phyloP scores from a whole-genome alignment of 257 asterid species.

The Euphrasia confusa region DNA sequence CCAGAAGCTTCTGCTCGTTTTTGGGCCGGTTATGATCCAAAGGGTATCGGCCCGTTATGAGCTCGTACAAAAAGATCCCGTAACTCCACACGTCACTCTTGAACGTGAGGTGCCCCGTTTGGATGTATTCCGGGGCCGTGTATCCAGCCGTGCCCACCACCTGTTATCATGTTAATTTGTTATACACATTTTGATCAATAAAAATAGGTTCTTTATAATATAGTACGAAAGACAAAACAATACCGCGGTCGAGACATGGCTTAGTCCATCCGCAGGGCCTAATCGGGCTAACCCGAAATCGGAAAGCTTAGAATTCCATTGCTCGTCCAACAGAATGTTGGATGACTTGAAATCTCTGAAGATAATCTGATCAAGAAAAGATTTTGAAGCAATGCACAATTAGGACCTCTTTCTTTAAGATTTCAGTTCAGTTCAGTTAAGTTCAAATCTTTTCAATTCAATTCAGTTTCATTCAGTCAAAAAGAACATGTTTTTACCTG shows the following conservation, averaged over 20 bases:
- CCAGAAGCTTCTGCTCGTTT: constrained; percentile 77
- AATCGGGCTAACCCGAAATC: constrained; percentile 82
- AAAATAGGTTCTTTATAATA: too few species aligned
- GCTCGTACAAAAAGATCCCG: constrained; percentile 86
- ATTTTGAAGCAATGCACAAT: neutral
- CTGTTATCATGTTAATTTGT: constrained; percentile 28
- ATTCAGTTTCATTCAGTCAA: too few species aligned
- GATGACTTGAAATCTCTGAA: constrained; percentile 90
- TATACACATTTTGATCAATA: too few species aligned
- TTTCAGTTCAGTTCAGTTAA: too few species aligned
- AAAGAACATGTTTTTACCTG: constrained; percentile 29
- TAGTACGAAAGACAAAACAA: too few species aligned
- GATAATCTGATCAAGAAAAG: constrained; percentile 50
- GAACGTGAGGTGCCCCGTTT: constrained; percentile 80
- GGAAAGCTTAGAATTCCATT: constrained; percentile 85
- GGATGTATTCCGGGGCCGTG: constrained; percentile 93
- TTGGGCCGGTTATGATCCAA: constrained; percentile 73
- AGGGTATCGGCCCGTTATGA: constrained; percentile 86
- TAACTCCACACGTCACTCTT: constrained; percentile 96
- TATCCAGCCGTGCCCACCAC: constrained; percentile 93
- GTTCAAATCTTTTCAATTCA: too few species aligned
- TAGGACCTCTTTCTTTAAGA: too few species aligned
- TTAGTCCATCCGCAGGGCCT: constrained; percentile 74
- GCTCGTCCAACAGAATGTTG: constrained; percentile 75
- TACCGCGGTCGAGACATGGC: constrained; percentile 91